Evolutionary conservation across 768 basidiomycete species (phyloP), one percentile per base, ranked within the genome.

Genomic region (Brasilioporus rufonigricans): DNA sequence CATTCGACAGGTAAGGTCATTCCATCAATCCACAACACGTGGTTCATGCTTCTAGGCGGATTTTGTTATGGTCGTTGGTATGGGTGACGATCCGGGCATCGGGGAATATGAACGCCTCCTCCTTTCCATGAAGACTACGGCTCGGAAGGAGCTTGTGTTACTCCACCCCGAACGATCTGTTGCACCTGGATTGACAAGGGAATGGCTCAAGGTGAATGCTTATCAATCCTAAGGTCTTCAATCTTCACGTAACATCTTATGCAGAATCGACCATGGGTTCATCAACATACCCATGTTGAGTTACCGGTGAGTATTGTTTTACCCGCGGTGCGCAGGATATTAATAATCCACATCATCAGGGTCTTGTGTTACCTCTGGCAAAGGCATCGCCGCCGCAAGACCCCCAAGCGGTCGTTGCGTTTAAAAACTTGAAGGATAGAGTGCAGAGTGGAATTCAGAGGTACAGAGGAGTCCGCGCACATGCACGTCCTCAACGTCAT

Each of bases 101-200:
- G 97, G 97, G 13, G 97, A 99, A 73, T 98, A 93, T 64, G 95
- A 99, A 70, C 84, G 95, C 50, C 76, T 98, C 4, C 73, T 99
- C 21, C 77, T 98, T 39, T 94, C 94, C 1, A 90, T 94, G 80
- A 98, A 98, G 76, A 98, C 96, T 0, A 98, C 96, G 0, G 97
- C 96, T n/a, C 77, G 97, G 51, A 98, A 98, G 72, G 97, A 99
- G 68, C 82, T 99, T 26, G 87, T 99, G 5, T 77, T 99, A 5
- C 77, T 99, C 11, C 97, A 99, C 65, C 87, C 94, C 3, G 92
- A 97, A 66, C 86, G 94, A 36, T 86, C 86, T 21, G 91, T 98
- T 4, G 75, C 81, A 10, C 87, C 94, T 4, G 96, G 96, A 3
- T 94, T 91, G 10, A 99, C 97, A 35, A 82, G 96, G 39, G 89